Evolutionary conservation across 2,329 filamentous ascomycete genomes (phyloP).

Genomic region (Ustilaginoidea virens): DNA sequence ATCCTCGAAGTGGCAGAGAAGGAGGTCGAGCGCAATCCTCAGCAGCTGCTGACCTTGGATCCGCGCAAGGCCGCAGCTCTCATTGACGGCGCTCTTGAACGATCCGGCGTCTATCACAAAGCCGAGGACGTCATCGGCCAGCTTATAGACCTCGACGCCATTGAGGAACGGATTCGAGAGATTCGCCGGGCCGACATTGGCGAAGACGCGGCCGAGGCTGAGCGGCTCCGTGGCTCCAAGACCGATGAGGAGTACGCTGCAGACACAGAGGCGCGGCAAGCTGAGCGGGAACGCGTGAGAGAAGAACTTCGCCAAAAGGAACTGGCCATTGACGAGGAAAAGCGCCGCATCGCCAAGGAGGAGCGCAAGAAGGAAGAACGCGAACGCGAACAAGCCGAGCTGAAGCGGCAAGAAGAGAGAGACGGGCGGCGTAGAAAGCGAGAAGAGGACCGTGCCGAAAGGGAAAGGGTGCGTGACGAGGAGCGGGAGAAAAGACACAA

Average conservation of each 20-base stretch:
- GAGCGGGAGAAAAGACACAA: slow-evolving; percentile 25
- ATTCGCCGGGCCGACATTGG: slow-evolving; percentile 54
- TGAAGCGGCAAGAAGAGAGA: slow-evolving; percentile 32
- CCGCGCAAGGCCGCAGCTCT: slow-evolving; percentile 59
- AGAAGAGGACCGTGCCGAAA: slow-evolving; percentile 39
- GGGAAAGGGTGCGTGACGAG: slow-evolving; percentile 28
- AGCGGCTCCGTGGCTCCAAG: slow-evolving; percentile 50
- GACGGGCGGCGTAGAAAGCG: slow-evolving; percentile 33
- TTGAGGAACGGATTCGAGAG: slow-evolving; percentile 54
- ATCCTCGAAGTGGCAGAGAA: slow-evolving; percentile 55
- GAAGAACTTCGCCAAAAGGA: slow-evolving; percentile 45
- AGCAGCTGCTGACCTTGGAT: slow-evolving; percentile 56
- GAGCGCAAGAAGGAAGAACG: slow-evolving; percentile 35
- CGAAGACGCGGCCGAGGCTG: slow-evolving; percentile 49
- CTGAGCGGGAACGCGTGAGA: slow-evolving; percentile 44
- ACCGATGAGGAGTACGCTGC: slow-evolving; percentile 59
- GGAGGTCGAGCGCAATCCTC: slow-evolving; percentile 62
- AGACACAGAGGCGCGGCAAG: slow-evolving; percentile 45
- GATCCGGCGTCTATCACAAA: slow-evolving; percentile 59
- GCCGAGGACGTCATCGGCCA: slow-evolving; percentile 52
- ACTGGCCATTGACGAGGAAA: slow-evolving; percentile 45
- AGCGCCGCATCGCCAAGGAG: slow-evolving; percentile 40
- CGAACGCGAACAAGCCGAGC: slow-evolving; percentile 32
- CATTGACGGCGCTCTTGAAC: slow-evolving; percentile 63
- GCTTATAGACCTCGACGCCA: slow-evolving; percentile 51